Evolutionary conservation across 2,329 filamentous ascomycete species (phyloP).

Genomic region (Colletotrichum gigasporum): DNA sequence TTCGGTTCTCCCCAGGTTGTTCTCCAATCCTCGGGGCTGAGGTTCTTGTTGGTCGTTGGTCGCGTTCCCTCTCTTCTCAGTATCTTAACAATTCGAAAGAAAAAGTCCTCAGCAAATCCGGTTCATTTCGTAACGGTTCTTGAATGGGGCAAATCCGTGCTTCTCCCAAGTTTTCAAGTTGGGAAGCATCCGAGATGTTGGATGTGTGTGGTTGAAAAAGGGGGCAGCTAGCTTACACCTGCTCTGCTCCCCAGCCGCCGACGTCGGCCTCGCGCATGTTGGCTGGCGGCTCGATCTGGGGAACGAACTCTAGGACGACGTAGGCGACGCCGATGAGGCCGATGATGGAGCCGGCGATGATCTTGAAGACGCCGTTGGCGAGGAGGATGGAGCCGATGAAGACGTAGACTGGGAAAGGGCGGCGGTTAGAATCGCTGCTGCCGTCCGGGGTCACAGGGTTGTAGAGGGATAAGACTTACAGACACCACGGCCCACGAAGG

Average conservation of each 20-base stretch:
- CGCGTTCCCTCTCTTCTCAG: conserved; percentile 28
- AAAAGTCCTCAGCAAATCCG: conserved; percentile 31
- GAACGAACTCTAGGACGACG: conserved; percentile 77
- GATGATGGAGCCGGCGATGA: conserved; percentile 81
- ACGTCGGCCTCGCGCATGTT: conserved; percentile 82
- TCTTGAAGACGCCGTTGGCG: conserved; percentile 71
- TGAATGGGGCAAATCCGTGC: conserved; percentile 14
- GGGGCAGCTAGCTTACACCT: conserved; percentile 63
- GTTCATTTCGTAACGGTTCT: conserved; percentile 18
- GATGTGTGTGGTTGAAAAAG: conserved; percentile 27
- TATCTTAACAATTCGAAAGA: conserved; percentile 29
- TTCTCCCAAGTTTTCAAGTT: conserved; percentile 10
- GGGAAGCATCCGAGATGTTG: conserved; percentile 24
- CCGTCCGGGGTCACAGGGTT: not conserved
- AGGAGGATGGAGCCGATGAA: conserved; percentile 91
- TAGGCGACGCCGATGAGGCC: conserved; percentile 84
- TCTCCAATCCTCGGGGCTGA: not conserved
- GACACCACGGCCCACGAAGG: conserved; percentile 92
- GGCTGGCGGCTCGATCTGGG: conserved; percentile 80
- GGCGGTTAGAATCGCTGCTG: conserved; percentile 8
- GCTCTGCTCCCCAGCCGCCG: conserved; percentile 79
- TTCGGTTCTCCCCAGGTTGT: not conserved
- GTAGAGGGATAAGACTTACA: conserved; percentile 69
- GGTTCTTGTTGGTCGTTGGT: not conserved
- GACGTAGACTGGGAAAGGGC: conserved; percentile 79